phyloP scores from a whole-genome alignment of 2,329 filamentous ascomycete species.

The Rhytidhysteron rufulum region DNA sequence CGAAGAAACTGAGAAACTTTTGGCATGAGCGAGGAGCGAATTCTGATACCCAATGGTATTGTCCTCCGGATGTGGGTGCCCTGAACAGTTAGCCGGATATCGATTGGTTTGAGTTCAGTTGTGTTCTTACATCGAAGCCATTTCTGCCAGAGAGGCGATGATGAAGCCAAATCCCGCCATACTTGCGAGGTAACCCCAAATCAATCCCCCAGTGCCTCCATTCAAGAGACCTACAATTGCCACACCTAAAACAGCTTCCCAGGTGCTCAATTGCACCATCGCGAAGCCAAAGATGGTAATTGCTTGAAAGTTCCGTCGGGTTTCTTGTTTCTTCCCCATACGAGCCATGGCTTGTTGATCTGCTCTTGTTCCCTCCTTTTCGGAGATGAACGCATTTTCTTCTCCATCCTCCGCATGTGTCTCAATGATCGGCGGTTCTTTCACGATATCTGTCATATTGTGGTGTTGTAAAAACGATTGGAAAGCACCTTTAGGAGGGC shows the following conservation, averaged over 20 bases:
- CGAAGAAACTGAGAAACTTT: constrained; percentile 33
- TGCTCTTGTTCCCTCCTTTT: neutral
- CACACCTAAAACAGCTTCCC: constrained; percentile 2
- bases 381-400: neutral
- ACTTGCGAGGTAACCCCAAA: constrained; percentile 31
- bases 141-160: constrained; percentile 30
- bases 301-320: neutral
- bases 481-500: neutral
- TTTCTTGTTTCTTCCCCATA: constrained; percentile 4
- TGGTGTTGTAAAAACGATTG: neutral
- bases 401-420: neutral
- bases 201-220: constrained; percentile 31
- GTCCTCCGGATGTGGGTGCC: constrained; percentile 3
- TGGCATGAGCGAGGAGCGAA: constrained; percentile 30
- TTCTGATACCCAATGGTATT: constrained; percentile 20
- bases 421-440: neutral
- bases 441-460: neutral
- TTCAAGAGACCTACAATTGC: constrained; percentile 20
- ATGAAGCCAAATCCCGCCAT: constrained; percentile 31
- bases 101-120: neutral
- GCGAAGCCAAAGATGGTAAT: constrained; percentile 1
- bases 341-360: constrained; percentile 2
- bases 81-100: neutral
- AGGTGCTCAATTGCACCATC: constrained; percentile 1
- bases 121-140: constrained; percentile 22